Percentiles rank a stretch among this genome's conserved stretches.
phyloP scores from a whole-genome alignment of 2,329 filamentous ascomycete species.

The Lecanicillium sp. region DNA sequence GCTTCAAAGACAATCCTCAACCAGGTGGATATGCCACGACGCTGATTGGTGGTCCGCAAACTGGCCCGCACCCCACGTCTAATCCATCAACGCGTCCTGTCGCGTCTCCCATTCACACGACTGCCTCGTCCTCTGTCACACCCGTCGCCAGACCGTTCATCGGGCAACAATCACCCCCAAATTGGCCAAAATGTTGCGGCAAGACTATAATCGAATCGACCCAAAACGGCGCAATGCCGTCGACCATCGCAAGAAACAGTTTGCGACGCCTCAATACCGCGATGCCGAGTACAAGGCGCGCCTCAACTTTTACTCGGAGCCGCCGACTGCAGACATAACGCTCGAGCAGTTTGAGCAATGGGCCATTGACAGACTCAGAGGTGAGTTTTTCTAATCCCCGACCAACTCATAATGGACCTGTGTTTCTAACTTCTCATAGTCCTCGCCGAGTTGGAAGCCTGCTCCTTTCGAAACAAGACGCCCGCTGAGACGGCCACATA shows the following conservation, averaged over 20 bases:
- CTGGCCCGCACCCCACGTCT: no score
- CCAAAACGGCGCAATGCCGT: conserved; percentile 69
- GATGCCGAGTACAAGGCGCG: conserved; percentile 74
- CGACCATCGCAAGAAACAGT: conserved; percentile 80
- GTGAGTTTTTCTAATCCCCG: conserved; percentile 32
- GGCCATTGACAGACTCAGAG: conserved; percentile 85
- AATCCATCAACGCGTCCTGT: conserved; percentile 20
- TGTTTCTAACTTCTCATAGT: conserved; percentile 40
- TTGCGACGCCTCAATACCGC: conserved; percentile 68
- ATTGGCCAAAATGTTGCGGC: conserved; percentile 35
- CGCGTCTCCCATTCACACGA: conserved; percentile 21
- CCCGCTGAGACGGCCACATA: conserved; percentile 73
- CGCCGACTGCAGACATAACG: conserved; percentile 88
- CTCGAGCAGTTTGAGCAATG: conserved; percentile 98
- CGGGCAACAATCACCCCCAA: conserved; percentile 1
- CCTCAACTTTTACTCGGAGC: conserved; percentile 83
- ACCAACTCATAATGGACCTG: no score
- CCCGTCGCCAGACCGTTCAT: conserved; percentile 8
- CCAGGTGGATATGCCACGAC: no score
- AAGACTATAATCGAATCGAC: conserved; percentile 45
- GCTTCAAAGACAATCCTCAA: no score
- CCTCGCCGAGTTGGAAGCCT: conserved; percentile 83
- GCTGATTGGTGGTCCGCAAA: no score
- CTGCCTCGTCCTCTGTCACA: neutral
- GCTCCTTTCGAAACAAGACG: conserved; percentile 85